phyloP scores from a whole-genome alignment of 352 stramenopile species.

The Phytophthora brassicae region DNA sequence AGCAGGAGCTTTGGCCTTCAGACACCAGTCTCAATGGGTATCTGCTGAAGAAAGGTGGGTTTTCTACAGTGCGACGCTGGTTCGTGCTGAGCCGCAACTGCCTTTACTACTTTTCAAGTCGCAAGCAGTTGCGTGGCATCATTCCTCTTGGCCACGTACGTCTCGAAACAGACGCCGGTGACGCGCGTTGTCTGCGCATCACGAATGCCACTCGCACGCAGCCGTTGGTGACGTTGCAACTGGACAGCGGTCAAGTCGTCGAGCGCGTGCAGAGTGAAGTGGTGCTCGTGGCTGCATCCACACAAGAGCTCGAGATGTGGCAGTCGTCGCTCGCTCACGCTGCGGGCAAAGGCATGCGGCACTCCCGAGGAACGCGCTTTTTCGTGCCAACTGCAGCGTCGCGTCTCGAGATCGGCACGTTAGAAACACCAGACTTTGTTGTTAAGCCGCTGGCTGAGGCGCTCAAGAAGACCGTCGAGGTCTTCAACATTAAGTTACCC shows the following conservation, averaged over 20 bases:
- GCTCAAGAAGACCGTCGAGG: slow-evolving; percentile 79
- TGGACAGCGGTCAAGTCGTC: slow-evolving; percentile 83
- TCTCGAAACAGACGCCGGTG: slow-evolving; percentile 60
- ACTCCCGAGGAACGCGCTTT: slow-evolving; percentile 83
- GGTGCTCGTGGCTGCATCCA: slow-evolving; percentile 61
- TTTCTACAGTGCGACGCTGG: slow-evolving; percentile 81
- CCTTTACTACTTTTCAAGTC: slow-evolving; percentile 86
- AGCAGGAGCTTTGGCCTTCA: slow-evolving; percentile 88
- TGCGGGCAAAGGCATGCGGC: slow-evolving; percentile 73
- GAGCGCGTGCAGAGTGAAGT: slow-evolving; percentile 81
- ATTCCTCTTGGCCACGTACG: slow-evolving; percentile 80
- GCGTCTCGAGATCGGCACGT: slow-evolving; percentile 77
- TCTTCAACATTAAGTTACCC: slow-evolving; percentile 79
- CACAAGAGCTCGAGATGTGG: slow-evolving; percentile 89
- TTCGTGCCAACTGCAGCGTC: slow-evolving; percentile 82
- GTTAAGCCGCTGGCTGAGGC: slow-evolving; percentile 71
- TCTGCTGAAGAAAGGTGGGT: slow-evolving; percentile 81
- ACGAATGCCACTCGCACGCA: slow-evolving; percentile 58
- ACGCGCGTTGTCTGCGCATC: slow-evolving; percentile 68
- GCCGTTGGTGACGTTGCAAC: slow-evolving; percentile 72
- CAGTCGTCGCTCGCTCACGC: slow-evolving; percentile 84
- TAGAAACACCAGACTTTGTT: slow-evolving; percentile 79
- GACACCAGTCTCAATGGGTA: slow-evolving; percentile 88
- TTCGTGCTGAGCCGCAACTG: slow-evolving; percentile 89
- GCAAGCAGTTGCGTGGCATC: slow-evolving; percentile 83